These are phyloP conservation scores for Aaosphaeria arxii DNA, from an alignment of 2,329 filamentous ascomycete genomes.

Conservation along the genomic window DNA sequence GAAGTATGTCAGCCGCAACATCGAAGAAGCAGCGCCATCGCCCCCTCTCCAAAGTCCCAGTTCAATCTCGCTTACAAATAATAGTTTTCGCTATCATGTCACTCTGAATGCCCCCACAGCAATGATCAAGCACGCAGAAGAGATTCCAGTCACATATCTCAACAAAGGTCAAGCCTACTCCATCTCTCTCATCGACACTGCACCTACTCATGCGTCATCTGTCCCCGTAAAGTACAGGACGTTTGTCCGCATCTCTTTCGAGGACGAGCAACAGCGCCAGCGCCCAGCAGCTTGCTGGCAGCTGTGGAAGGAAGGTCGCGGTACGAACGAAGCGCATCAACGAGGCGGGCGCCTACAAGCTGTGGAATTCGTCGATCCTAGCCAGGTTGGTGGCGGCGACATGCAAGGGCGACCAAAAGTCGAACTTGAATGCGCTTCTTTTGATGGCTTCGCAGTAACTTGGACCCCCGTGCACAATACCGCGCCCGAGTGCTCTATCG, in stretches of 20 bases:
- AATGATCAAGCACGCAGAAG: conserved; percentile 86
- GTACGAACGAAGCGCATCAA: conserved; percentile 93
- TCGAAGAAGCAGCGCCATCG: conserved; percentile 18
- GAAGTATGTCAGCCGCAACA: conserved; percentile 41
- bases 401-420: conserved; percentile 44
- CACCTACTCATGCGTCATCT: conserved; percentile 53
- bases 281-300: conserved; percentile 84
- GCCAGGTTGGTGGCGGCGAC: conserved; percentile 53
- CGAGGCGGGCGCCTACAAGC: conserved; percentile 88
- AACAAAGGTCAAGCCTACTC: conserved; percentile 97
- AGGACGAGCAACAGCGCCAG: conserved; percentile 88
- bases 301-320: conserved; percentile 92
- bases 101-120: conserved; percentile 92
- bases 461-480: conserved; percentile 74
- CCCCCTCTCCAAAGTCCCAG: neutral
- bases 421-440: conserved; percentile 64
- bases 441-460: conserved; percentile 88
- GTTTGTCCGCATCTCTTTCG: conserved; percentile 92
- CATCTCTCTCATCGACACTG: conserved; percentile 77
- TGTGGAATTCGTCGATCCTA: conserved; percentile 82
- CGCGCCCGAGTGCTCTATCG: conserved; percentile 74
- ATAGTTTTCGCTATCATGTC: conserved; percentile 80
- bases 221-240: conserved; percentile 76
- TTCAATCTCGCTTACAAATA: neutral
- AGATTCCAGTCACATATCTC: conserved; percentile 95